Conservation (phyloP, 1,284 basidiomycete genomes). For the Schizophyllum commune region DNA sequence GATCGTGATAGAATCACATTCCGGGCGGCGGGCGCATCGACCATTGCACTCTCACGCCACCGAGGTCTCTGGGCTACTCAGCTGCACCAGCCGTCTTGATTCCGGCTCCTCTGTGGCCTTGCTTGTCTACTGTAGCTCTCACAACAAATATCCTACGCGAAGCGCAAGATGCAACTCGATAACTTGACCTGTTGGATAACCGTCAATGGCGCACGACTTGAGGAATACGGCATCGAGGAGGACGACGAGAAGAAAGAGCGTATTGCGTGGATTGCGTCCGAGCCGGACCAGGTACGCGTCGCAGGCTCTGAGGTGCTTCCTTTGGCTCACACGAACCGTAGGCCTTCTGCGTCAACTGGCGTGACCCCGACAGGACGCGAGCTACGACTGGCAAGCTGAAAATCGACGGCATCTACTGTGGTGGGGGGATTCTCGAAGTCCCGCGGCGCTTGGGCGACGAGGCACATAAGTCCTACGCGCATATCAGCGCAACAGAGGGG, state of each 20-base stretch:
- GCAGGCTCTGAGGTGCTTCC: neutral
- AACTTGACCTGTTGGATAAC: neutral
- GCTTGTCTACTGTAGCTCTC: no score
- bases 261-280: neutral
- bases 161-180: neutral
- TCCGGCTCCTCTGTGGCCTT: no score
- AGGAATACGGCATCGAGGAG: neutral
- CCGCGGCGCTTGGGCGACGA: neutral
- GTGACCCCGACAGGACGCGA: neutral
- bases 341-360: neutral
- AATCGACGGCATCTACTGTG: neutral
- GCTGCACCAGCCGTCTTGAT: no score
- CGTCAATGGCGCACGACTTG: neutral
- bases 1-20: no score
- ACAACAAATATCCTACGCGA: no score
- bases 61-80: no score
- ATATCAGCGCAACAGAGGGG: neutral
- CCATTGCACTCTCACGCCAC: no score
- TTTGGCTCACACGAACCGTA: neutral
- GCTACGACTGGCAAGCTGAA: neutral
- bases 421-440: neutral
- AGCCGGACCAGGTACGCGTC: neutral
- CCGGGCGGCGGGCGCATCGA: no score
- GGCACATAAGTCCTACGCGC: neutral
- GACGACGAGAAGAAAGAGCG: neutral